Evolutionary conservation across 108 stramenopile genomes (phyloP).

Genomic region (Nitzschia sp.): DNA sequence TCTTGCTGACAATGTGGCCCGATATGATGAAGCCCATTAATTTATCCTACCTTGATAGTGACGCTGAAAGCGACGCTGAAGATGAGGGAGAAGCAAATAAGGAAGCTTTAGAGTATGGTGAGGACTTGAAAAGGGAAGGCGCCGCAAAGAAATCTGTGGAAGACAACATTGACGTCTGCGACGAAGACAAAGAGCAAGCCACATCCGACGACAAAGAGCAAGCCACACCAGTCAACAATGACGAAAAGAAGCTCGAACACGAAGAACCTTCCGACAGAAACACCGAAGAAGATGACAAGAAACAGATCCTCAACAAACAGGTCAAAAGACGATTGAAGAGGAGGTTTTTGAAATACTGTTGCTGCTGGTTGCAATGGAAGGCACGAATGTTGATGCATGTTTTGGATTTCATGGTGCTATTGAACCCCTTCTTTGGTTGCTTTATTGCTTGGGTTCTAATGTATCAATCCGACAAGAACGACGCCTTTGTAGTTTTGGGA

Average conservation of each 20-base stretch:
- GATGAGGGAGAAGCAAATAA: background rate
- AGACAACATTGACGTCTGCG: no score
- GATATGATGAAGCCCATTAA: background rate
- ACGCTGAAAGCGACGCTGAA: background rate
- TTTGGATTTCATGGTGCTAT: slow-evolving; percentile 7
- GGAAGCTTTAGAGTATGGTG: background rate
- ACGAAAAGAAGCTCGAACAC: background rate
- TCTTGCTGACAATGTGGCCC: slow-evolving; percentile 25
- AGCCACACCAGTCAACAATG: no score
- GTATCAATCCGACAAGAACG: slow-evolving; percentile 9
- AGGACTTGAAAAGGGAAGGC: background rate
- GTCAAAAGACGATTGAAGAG: background rate
- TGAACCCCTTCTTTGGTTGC: slow-evolving; percentile 22
- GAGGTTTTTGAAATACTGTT: background rate
- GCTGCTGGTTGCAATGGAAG: slow-evolving; percentile 34
- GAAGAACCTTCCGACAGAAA: background rate
- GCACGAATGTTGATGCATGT: background rate
- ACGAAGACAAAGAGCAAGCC: background rate
- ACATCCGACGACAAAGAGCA: background rate
- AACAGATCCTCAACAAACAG: background rate
- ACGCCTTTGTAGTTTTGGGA: slow-evolving; percentile 10
- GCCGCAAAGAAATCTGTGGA: no score
- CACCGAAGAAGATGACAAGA: background rate
- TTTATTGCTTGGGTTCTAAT: slow-evolving; percentile 15
- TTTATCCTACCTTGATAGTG: background rate